Evolutionary conservation across 2,329 filamentous ascomycete genomes (phyloP).

Genomic region (Orbilia quercus): DNA sequence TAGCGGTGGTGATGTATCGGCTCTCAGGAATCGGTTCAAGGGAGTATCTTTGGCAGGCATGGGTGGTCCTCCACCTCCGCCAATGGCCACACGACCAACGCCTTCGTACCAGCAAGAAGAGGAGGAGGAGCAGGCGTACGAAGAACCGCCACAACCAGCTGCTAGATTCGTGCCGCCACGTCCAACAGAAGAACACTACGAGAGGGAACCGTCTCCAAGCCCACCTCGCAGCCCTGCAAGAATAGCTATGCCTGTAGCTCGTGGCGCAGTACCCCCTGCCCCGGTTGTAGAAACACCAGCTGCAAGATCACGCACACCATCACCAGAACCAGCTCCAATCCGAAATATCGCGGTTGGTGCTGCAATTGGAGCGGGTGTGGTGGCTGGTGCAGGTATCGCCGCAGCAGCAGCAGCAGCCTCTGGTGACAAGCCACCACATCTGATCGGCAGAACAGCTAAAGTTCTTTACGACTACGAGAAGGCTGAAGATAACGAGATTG

Average conservation of each 20-base stretch:
- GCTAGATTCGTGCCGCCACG: slow-evolving; percentile 63
- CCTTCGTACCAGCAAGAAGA: slow-evolving; percentile 19
- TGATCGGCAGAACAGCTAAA: slow-evolving; percentile 73
- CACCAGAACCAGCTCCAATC: slow-evolving; percentile 62
- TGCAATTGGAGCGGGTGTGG: slow-evolving; percentile 64
- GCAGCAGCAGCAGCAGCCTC: slow-evolving; percentile 60
- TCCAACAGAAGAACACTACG: slow-evolving; percentile 58
- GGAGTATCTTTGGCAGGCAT: slow-evolving; percentile 64
- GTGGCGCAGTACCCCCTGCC: slow-evolving; percentile 67
- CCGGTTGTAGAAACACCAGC: slow-evolving; percentile 73
- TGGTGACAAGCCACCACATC: slow-evolving; percentile 63
- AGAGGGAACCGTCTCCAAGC: slow-evolving; percentile 65
- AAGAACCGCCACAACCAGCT: slow-evolving; percentile 61
- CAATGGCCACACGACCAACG: slow-evolving; percentile 61
- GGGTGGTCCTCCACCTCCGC: slow-evolving; percentile 64
- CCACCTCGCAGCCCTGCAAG: slow-evolving; percentile 80
- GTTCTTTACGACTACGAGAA: slow-evolving; percentile 97
- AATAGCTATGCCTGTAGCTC: slow-evolving; percentile 83
- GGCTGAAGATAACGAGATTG: slow-evolving; percentile 95
- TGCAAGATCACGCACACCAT: slow-evolving; percentile 73
- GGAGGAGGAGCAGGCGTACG: slow-evolving; percentile 57
- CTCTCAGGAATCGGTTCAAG: slow-evolving; percentile 85
- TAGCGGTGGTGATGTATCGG: slow-evolving; percentile 76
- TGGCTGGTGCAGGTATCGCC: slow-evolving; percentile 32
- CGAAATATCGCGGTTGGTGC: slow-evolving; percentile 68